Evolutionary conservation across 176 grass and related monocot genomes (phyloP).

Genomic region (Oryza glaberrima): DNA sequence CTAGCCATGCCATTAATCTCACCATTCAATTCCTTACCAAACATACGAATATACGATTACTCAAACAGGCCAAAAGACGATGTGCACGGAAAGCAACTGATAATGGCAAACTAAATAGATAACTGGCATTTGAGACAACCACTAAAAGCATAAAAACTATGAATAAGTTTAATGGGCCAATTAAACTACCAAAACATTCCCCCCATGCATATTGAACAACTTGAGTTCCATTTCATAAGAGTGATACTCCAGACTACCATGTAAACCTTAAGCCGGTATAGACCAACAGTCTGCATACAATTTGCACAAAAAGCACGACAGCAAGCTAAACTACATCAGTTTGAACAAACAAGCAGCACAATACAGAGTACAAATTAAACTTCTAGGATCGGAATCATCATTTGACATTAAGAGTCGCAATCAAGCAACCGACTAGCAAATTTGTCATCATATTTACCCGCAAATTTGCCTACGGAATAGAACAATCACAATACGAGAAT

Average conservation of each 20-base stretch:
- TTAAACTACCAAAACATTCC: neutral
- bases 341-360: neutral
- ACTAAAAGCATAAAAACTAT: neutral
- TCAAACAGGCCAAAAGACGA: too few relatives aligned
- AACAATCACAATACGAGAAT: neutral
- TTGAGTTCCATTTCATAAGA: neutral
- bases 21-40: neutral
- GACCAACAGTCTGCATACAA: neutral
- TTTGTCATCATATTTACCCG: neutral
- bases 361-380: neutral
- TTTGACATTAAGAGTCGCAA: neutral
- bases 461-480: neutral
- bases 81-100: neutral
- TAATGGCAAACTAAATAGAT: neutral
- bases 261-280: neutral
- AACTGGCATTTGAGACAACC: neutral
- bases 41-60: too few relatives aligned
- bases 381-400: neutral
- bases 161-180: neutral
- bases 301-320: neutral
- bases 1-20: neutral
- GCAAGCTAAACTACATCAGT: neutral
- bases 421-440: conserved; percentile 21
- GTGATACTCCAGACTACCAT: neutral
- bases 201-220: neutral